Conservation (phyloP, 2,329 filamentous ascomycete species). For the Ustulina deusta region DNA sequence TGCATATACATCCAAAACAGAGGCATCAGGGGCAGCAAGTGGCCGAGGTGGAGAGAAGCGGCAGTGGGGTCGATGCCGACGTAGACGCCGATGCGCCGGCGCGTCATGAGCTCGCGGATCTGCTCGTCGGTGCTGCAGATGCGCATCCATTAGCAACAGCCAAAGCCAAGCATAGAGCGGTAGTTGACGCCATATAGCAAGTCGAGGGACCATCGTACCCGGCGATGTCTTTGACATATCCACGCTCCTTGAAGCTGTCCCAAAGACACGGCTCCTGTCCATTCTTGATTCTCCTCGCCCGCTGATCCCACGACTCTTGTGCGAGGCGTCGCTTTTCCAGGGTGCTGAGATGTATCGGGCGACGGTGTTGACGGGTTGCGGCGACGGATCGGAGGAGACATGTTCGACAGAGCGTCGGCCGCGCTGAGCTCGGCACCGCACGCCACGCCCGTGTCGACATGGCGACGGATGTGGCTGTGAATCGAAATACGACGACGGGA, state of each 20-base stretch:
- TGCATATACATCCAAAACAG: conserved; percentile 86
- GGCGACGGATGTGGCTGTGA: conserved; percentile 2
- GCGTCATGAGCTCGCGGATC: conserved; percentile 73
- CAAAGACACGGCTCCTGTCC: conserved; percentile 68
- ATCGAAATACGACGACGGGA: background rate
- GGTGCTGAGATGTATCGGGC: conserved; percentile 57
- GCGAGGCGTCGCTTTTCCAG: conserved; percentile 59
- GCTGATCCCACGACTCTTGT: conserved; percentile 60
- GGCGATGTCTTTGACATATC: conserved; percentile 78
- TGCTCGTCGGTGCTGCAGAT: conserved; percentile 49
- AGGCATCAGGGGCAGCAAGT: conserved; percentile 84
- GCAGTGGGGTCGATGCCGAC: conserved; percentile 87
- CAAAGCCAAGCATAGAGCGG: background rate
- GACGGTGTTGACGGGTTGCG: conserved; percentile 41
- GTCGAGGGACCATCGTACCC: conserved; percentile 64
- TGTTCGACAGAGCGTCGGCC: conserved; percentile 45
- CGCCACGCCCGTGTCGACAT: conserved; percentile 41
- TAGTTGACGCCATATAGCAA: background rate
- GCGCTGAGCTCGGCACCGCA: conserved; percentile 27
- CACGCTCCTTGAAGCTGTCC: conserved; percentile 76
- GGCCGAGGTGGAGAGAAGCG: conserved; percentile 81
- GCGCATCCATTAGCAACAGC: conserved; percentile 7
- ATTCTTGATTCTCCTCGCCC: conserved; percentile 60
- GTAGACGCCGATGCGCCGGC: conserved; percentile 78
- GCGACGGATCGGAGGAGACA: conserved; percentile 42